phyloP scores from a whole-genome alignment of 129 eudicot species.

The Pittosporum tobira region DNA sequence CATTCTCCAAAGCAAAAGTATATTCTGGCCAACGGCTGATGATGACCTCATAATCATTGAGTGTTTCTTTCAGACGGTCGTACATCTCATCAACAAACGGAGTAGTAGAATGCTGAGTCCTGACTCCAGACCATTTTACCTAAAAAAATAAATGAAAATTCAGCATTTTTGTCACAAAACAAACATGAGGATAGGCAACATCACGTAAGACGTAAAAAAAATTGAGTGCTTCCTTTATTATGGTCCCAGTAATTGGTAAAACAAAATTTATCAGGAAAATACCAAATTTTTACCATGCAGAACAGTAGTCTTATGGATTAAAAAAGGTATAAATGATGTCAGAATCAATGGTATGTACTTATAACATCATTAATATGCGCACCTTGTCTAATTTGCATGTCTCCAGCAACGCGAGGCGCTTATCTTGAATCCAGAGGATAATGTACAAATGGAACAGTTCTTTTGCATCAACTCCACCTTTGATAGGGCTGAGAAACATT shows the following conservation, averaged over 20 bases:
- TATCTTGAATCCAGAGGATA: conserved; percentile 79
- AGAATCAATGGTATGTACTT: no score
- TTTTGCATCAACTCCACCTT: conserved; percentile 91
- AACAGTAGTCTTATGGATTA: no score
- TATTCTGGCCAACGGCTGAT: conserved; percentile 91
- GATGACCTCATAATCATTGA: conserved; percentile 70
- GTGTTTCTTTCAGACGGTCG: conserved; percentile 56
- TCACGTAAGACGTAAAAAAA: background rate
- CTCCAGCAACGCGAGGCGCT: conserved; percentile 69
- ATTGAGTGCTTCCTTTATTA: background rate
- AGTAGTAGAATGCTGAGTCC: conserved; percentile 65
- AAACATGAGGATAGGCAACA: background rate
- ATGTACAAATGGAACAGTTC: conserved; percentile 78
- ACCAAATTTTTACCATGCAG: background rate
- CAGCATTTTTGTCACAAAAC: background rate
- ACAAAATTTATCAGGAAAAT: background rate
- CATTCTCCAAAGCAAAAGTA: conserved; percentile 70
- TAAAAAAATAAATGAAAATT: no score
- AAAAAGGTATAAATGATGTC: no score
- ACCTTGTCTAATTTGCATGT: conserved; percentile 79
- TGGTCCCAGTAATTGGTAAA: background rate
- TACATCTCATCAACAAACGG: conserved; percentile 89
- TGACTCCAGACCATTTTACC: conserved; percentile 77
- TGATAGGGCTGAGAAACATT: conserved; percentile 46
- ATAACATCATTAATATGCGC: background rate